phyloP scores from a whole-genome alignment of 768 basidiomycete species.

The Mrakia blollopis region DNA sequence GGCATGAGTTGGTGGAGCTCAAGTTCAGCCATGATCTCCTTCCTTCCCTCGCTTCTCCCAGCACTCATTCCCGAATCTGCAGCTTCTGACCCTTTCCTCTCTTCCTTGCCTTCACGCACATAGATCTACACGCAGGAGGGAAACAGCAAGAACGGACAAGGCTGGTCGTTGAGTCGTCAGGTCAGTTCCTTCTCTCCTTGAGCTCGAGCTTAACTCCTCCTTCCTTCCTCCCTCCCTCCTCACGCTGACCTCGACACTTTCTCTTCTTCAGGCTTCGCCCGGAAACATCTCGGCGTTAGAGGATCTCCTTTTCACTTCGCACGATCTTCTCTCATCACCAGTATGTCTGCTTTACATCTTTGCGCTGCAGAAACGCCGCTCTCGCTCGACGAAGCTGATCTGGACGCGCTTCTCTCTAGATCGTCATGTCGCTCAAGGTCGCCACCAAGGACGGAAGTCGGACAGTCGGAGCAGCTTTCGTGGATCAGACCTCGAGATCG shows the following conservation, averaged over 20 bases:
- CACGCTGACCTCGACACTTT: not conserved
- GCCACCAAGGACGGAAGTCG: slow-evolving; percentile 46
- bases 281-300: slow-evolving; percentile 66
- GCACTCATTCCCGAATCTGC: not conserved
- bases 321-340: slow-evolving; percentile 74
- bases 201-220: not conserved
- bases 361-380: not conserved
- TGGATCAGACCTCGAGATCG: slow-evolving; percentile 77
- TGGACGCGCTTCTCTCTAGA: slow-evolving; percentile 36
- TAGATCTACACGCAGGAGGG: slow-evolving; percentile 32
- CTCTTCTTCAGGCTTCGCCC: slow-evolving; percentile 58
- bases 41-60: not conserved
- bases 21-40: not conserved
- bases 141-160: slow-evolving; percentile 3
- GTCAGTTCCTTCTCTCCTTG: slow-evolving; percentile 36
- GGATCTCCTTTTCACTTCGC: slow-evolving; percentile 73
- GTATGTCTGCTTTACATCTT: not conserved
- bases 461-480: slow-evolving; percentile 80
- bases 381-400: not conserved
- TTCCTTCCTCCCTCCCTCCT: not conserved
- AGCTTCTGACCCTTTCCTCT: not conserved
- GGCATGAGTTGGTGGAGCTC: not conserved
- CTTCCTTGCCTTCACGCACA: not conserved
- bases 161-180: slow-evolving; percentile 25
- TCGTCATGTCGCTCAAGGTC: slow-evolving; percentile 83